Evolutionary conservation across 192 early-diverging fungal genomes (phyloP).

Genomic region (Coemansia sp.): DNA sequence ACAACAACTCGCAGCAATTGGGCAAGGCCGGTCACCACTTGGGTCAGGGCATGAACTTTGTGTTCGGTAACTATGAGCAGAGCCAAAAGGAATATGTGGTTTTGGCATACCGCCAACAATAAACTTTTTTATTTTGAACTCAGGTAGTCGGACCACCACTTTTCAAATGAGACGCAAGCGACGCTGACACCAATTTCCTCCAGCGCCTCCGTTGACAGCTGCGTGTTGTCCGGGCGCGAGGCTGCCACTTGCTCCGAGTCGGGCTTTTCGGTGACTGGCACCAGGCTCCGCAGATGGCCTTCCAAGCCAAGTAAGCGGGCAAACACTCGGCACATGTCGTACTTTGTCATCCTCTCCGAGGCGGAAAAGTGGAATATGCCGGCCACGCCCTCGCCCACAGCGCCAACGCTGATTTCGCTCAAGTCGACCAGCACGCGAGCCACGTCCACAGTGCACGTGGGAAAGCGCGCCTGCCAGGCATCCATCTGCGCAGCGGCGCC

Average conservation of each 20-base stretch:
- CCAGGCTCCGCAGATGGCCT: not conserved
- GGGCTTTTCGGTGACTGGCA: slow-evolving; percentile 16
- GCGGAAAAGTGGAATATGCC: slow-evolving; percentile 43
- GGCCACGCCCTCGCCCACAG: slow-evolving; percentile 3
- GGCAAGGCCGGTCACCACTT: slow-evolving; percentile 47
- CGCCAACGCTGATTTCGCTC: slow-evolving; percentile 31
- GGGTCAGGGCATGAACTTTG: slow-evolving; percentile 31
- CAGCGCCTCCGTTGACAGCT: slow-evolving; percentile 24
- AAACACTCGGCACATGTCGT: slow-evolving; percentile 37
- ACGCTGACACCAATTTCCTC: slow-evolving; percentile 31
- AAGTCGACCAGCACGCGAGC: slow-evolving; percentile 68
- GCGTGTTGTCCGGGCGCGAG: slow-evolving; percentile 31
- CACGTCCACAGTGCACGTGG: slow-evolving; percentile 78
- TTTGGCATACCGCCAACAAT: not conserved
- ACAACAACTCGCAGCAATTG: slow-evolving; percentile 26
- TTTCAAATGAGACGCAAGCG: slow-evolving; percentile 20
- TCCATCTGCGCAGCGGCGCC: slow-evolving; percentile 61
- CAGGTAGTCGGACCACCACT: slow-evolving; percentile 40
- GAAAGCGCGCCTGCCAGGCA: slow-evolving; percentile 68
- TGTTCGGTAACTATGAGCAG: slow-evolving; percentile 20
- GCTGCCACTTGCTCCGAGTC: slow-evolving; percentile 13
- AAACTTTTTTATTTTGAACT: not conserved
- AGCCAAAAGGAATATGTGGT: slow-evolving; percentile 15
- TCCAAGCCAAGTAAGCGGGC: slow-evolving; percentile 22
- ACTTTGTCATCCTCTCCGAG: slow-evolving; percentile 44